These are phyloP conservation scores for Cantharellus anzutake DNA, from an alignment of 768 basidiomycete genomes.

Conservation along the genomic window DNA sequence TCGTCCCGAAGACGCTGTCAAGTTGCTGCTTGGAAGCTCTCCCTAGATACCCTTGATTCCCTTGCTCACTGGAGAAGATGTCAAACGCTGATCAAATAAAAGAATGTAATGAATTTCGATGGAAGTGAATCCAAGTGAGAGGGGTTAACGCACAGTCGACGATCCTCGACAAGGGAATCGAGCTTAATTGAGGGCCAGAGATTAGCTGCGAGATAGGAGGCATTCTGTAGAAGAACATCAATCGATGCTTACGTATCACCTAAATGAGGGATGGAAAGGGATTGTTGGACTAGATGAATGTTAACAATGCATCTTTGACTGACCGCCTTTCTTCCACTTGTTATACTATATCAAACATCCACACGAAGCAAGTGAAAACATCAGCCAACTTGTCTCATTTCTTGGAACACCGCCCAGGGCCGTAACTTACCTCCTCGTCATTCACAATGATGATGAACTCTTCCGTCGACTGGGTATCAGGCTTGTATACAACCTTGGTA, in stretches of 20 bases:
- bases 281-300: no score
- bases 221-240: neutral
- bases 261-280: no score
- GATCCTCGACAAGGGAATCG: conserved; percentile 52
- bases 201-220: no score
- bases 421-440: conserved; percentile 32
- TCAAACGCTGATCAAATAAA: conserved; percentile 26
- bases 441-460: conserved; percentile 58
- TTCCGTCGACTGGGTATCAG: conserved; percentile 47
- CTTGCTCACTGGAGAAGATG: conserved; percentile 52
- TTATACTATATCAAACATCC: conserved; percentile 29
- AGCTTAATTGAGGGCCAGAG: conserved; percentile 16
- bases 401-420: conserved; percentile 1
- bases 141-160: conserved; percentile 47
- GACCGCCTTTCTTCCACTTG: conserved; percentile 69
- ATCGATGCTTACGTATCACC: neutral
- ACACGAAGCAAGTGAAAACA: neutral
- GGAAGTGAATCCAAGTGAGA: neutral
- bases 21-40: conserved; percentile 70
- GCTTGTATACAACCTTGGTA: conserved; percentile 58
- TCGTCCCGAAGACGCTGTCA: conserved; percentile 47
- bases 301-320: conserved; percentile 12
- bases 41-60: conserved; percentile 56
- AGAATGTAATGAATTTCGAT: neutral
- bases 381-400: neutral